Base-by-base conservation (phyloP, 768 basidiomycete species). In the Suillus fuscotomentosus region DNA sequence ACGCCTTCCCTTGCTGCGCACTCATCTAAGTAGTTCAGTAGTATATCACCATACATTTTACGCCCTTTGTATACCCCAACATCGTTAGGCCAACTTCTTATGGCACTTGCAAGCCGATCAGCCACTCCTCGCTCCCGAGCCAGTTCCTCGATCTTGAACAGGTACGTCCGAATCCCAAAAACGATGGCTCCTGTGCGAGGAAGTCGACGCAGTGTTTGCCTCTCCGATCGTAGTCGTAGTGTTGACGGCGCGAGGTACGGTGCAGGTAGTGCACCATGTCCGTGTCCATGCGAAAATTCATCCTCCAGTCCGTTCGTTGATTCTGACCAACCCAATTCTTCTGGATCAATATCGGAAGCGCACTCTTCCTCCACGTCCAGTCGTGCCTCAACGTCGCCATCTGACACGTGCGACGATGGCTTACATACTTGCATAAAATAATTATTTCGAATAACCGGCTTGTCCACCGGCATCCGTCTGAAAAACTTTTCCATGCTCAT, bases 361-460 rank as follows among this genome's bases (percentile, higher is more conserved):
- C 62, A 51, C 59, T 61, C 67, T 24, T 68, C 67, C 31, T 64
- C 64, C 22, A 62, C 39, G 10, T 51, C 55, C 27, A 27, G 9
- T 36, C 11, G 59, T 17, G 55, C 39, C 13, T 38, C 31, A n/a
- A 69, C 65, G 60, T 56, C 63, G 5, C 64, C 69, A 31, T 68
- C 65, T 36, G 53, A 22, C 15, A n/a, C 60, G 17, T 51, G 55
- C 2, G 60, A 15, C 24, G 13, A 8, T 6, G 73, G 72, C 64
- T 75, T 75, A 53, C 79, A 80, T 60, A 80, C 72, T 68, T 81
- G 81, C 59, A 83, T 71, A 61, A 75, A 75, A 74, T 88, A 91
- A 75, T 93, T 92, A 76, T 88, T 88, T 60, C 92, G 85, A 63
- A 81, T 75, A 57, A 92, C 86, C 9, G 90, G 87, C 73, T 89